phyloP scores from a whole-genome alignment of 768 basidiomycete species.

The Lactarius evosmus region DNA sequence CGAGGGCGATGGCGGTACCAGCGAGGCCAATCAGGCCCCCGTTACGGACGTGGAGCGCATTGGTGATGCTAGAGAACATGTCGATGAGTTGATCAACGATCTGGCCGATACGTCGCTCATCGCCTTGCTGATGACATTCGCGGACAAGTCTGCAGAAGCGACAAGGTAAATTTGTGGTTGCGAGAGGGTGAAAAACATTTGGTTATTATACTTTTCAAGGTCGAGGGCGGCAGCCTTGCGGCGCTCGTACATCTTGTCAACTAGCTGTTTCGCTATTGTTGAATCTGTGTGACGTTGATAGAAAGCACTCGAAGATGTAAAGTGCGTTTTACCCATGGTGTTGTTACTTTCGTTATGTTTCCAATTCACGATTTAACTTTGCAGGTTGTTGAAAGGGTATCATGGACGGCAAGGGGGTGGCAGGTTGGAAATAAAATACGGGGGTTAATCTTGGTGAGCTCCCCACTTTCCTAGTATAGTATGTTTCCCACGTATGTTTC shows the following conservation, averaged over 20 bases:
- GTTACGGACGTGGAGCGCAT: slow-evolving; percentile 86
- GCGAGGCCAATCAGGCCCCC: slow-evolving; percentile 96
- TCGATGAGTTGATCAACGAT: slow-evolving; percentile 95
- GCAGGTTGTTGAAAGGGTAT: background rate
- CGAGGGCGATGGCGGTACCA: slow-evolving; percentile 94
- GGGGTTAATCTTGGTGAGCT: no score
- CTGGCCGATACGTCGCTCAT: slow-evolving; percentile 73
- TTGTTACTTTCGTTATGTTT: background rate
- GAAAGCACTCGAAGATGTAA: background rate
- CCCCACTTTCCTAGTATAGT: no score
- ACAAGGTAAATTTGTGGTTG: slow-evolving; percentile 12
- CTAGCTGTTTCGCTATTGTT: slow-evolving; percentile 71
- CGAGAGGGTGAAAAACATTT: background rate
- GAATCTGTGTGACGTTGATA: slow-evolving; percentile 50
- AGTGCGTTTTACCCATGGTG: slow-evolving; percentile 6
- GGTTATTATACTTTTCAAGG: slow-evolving; percentile 74
- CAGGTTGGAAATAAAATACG: no score
- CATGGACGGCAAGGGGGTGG: no score
- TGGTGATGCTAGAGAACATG: slow-evolving; percentile 81
- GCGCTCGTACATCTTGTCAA: slow-evolving; percentile 96
- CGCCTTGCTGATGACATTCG: slow-evolving; percentile 79
- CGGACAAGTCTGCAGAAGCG: slow-evolving; percentile 64
- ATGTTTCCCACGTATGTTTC: no score
- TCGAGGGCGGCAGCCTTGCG: slow-evolving; percentile 94
- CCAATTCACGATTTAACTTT: background rate